Percentiles rank a stretch among this genome's conserved stretches.
Evolutionary conservation across 1,139 yeast species (phyloP).

Genomic region (Citeromyces hawaiiensis): DNA sequence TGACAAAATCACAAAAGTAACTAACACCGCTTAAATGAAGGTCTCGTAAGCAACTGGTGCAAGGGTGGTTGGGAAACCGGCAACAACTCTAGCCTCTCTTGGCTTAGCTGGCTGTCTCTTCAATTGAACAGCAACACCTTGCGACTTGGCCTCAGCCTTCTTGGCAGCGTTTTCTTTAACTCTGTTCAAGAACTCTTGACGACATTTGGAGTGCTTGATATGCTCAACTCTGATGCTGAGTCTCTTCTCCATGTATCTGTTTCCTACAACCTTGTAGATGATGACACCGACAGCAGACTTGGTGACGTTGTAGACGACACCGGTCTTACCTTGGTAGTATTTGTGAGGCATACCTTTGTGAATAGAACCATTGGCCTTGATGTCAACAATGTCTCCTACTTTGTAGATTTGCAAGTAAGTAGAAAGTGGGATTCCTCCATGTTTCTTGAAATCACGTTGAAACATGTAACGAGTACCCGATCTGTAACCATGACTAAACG

Average conservation of each 20-base stretch:
- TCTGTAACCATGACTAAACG: slow-evolving; percentile 92
- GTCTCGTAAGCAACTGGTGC: slow-evolving; percentile 99
- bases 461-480: slow-evolving; percentile 99
- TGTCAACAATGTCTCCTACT: slow-evolving; percentile 99
- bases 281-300: slow-evolving; percentile 97
- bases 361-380: slow-evolving; percentile 98
- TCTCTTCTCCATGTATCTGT: slow-evolving; percentile 98
- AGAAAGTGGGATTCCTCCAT: slow-evolving; percentile 89
- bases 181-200: slow-evolving; percentile 97
- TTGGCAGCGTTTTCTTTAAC: slow-evolving; percentile 93
- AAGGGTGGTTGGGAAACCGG: slow-evolving; percentile 84
- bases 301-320: slow-evolving; percentile 97
- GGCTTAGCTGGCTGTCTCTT: slow-evolving; percentile 99
- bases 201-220: slow-evolving; percentile 98
- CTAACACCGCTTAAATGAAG: slow-evolving; percentile 52
- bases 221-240: slow-evolving; percentile 98
- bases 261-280: slow-evolving; percentile 95
- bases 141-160: slow-evolving; percentile 89
- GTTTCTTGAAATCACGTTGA: slow-evolving; percentile 99
- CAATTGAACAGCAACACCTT: slow-evolving; percentile 82
- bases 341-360: slow-evolving; percentile 99
- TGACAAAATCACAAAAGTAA: neutral
- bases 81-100: slow-evolving; percentile 79
- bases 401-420: slow-evolving; percentile 96
- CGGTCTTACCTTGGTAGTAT: slow-evolving; percentile 99